These are phyloP conservation scores for Tagetes patula DNA, from an alignment of 129 eudicot genomes.

Conservation along the genomic window DNA sequence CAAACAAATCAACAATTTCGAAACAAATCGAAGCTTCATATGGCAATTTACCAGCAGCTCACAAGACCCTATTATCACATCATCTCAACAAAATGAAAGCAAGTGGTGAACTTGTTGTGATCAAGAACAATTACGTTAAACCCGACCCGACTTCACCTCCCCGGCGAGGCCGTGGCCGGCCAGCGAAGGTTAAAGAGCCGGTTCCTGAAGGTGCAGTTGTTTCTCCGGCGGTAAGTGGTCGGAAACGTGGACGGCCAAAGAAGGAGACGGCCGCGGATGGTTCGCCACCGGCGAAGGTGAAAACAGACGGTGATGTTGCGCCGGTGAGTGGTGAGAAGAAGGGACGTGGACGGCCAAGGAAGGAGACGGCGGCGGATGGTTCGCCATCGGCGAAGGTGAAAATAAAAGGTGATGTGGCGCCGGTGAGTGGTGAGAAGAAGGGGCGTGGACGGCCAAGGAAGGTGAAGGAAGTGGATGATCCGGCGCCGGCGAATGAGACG, in stretches of 20 bases:
- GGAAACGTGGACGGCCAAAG: constrained; percentile 50
- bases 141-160: constrained; percentile 55
- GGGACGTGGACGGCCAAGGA: constrained; percentile 38
- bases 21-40: constrained; percentile 56
- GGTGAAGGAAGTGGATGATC: neutral
- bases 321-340: neutral
- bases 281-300: neutral
- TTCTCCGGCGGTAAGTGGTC: constrained; percentile 42
- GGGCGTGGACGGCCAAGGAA: constrained; percentile 38
- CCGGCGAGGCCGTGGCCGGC: constrained; percentile 74
- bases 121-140: constrained; percentile 56
- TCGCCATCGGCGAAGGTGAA: neutral
- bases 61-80: constrained; percentile 61
- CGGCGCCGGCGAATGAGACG: neutral
- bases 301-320: constrained; percentile 21
- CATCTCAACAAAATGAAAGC: constrained; percentile 65
- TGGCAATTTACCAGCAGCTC: constrained; percentile 56
- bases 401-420: neutral
- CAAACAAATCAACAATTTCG: constrained; percentile 54
- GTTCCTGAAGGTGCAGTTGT: constrained; percentile 25
- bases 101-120: constrained; percentile 50
- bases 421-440: neutral
- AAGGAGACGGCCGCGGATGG: neutral
- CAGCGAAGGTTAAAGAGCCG: constrained; percentile 58
- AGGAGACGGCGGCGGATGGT: neutral